Percentiles rank a stretch among this genome's conserved stretches.
These are phyloP conservation scores for Mucor circinelloides DNA, from an alignment of 371 early-diverging fungal species.

Conservation along the genomic window DNA sequence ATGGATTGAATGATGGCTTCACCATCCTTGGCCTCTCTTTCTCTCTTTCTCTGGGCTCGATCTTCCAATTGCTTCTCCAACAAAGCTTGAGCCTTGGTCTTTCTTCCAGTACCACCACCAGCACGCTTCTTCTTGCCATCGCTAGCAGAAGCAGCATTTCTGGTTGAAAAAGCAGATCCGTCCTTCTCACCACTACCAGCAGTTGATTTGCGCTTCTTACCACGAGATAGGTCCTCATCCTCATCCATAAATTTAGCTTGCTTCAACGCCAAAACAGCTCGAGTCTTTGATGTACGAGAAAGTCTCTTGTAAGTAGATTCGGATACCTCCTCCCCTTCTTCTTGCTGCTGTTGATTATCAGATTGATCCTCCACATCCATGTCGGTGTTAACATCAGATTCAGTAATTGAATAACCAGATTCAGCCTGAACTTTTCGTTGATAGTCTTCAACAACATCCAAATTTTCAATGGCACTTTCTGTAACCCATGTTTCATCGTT, in stretches of 20 bases:
- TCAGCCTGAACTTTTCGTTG: conserved; percentile 13
- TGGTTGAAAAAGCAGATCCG: not conserved
- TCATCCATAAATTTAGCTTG: not conserved
- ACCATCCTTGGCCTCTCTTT: conserved; percentile 12
- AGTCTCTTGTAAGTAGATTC: not conserved
- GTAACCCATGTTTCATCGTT: conserved; percentile 7
- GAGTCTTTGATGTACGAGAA: conserved; percentile 31
- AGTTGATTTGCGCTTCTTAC: conserved; percentile 1
- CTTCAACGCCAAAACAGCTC: conserved; percentile 35
- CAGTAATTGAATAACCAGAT: conserved; percentile 18
- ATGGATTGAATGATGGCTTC: conserved; percentile 9
- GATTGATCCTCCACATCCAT: not conserved
- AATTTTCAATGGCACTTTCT: conserved; percentile 5
- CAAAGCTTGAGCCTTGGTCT: conserved; percentile 16
- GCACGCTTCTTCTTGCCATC: not conserved
- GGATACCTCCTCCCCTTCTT: not conserved
- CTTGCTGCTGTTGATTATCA: not conserved
- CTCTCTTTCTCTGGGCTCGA: conserved; percentile 15
- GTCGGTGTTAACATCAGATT: not conserved
- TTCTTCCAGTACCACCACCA: conserved; percentile 7
- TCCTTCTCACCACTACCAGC: not conserved
- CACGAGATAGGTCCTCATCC: not conserved
- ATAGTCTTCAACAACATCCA: conserved; percentile 7
- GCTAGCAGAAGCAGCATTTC: not conserved
- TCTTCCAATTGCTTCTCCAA: conserved; percentile 12